These are phyloP conservation scores for Suillus hirtellus DNA, from an alignment of 768 basidiomycete genomes.

Conservation along the genomic window DNA sequence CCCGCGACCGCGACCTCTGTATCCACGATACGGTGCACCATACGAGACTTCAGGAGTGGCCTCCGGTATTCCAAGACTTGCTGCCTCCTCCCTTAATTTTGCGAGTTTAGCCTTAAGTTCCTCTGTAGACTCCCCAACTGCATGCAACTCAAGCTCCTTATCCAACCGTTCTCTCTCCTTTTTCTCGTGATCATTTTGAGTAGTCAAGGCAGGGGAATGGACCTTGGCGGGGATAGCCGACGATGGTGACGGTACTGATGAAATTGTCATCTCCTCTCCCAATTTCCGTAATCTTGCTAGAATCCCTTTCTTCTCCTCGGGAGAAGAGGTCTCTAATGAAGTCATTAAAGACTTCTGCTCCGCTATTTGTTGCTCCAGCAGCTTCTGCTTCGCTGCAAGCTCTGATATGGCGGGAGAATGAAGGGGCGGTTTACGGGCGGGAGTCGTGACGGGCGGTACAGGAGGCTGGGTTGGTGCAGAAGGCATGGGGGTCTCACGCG, in stretches of 20 bases:
- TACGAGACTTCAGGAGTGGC: slow-evolving; percentile 36
- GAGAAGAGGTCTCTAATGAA: slow-evolving; percentile 58
- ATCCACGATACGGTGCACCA: slow-evolving; percentile 56
- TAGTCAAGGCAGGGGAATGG: slow-evolving; percentile 26
- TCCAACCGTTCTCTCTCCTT: slow-evolving; percentile 71
- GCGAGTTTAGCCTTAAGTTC: slow-evolving; percentile 74
- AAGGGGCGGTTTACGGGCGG: slow-evolving; percentile 38
- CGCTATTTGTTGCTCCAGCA: slow-evolving; percentile 78
- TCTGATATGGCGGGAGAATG: slow-evolving; percentile 42
- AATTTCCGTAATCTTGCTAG: slow-evolving; percentile 75
- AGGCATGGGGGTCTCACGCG: slow-evolving; percentile 32
- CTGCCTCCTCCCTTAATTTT: slow-evolving; percentile 80
- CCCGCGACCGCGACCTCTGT: slow-evolving; percentile 68
- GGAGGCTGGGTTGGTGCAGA: slow-evolving; percentile 19
- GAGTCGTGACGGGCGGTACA: slow-evolving; percentile 15
- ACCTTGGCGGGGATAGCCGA: slow-evolving; percentile 30
- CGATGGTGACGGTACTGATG: slow-evolving; percentile 29
- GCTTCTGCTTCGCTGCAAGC: slow-evolving; percentile 72
- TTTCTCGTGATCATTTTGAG: slow-evolving; percentile 46
- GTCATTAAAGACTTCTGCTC: slow-evolving; percentile 89
- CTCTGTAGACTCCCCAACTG: slow-evolving; percentile 55
- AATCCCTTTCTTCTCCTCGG: slow-evolving; percentile 77
- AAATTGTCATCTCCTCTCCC: slow-evolving; percentile 71
- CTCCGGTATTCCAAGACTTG: slow-evolving; percentile 69
- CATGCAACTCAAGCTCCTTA: slow-evolving; percentile 77